phyloP scores from a whole-genome alignment of 1,284 basidiomycete species.

The Austroboletus olivaceoglutinosus region DNA sequence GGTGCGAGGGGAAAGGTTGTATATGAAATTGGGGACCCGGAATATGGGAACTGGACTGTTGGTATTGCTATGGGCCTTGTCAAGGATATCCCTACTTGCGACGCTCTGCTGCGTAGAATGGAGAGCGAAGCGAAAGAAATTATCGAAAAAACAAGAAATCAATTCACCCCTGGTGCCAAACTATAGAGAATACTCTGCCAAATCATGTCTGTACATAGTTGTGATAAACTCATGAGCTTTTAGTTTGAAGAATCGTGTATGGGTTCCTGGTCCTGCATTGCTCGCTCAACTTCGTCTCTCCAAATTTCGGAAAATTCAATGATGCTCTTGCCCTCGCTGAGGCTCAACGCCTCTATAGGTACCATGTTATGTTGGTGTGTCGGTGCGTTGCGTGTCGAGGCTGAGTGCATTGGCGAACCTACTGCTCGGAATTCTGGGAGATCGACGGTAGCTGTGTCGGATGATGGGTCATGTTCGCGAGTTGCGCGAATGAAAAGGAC shows the following conservation, averaged over 20 bases:
- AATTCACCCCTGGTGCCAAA: slow-evolving; percentile 44
- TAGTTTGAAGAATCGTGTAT: background rate
- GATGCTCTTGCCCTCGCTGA: slow-evolving; percentile 71
- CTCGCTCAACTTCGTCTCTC: slow-evolving; percentile 55
- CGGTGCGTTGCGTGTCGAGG: slow-evolving; percentile 64
- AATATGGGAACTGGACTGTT: slow-evolving; percentile 86
- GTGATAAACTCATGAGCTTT: background rate
- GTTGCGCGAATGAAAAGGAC: slow-evolving; percentile 31
- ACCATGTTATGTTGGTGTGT: slow-evolving; percentile 88
- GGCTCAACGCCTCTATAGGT: slow-evolving; percentile 80
- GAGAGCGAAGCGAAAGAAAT: slow-evolving; percentile 78
- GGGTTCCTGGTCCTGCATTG: slow-evolving; percentile 30
- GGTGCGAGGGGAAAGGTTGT: slow-evolving; percentile 76
- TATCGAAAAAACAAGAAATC: slow-evolving; percentile 52
- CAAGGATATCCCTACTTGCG: slow-evolving; percentile 83
- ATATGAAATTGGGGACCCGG: slow-evolving; percentile 82
- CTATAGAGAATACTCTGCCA: slow-evolving; percentile 32
- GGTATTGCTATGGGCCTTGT: slow-evolving; percentile 83
- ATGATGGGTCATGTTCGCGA: background rate
- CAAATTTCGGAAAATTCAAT: slow-evolving; percentile 71
- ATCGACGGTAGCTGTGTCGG: background rate
- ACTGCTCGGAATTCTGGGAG: slow-evolving; percentile 66
- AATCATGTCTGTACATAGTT: background rate
- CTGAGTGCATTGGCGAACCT: slow-evolving; percentile 68
- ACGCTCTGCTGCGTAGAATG: slow-evolving; percentile 68